These are phyloP conservation scores for Exsudoporus frostii DNA, from an alignment of 768 basidiomycete genomes.

Conservation along the genomic window DNA sequence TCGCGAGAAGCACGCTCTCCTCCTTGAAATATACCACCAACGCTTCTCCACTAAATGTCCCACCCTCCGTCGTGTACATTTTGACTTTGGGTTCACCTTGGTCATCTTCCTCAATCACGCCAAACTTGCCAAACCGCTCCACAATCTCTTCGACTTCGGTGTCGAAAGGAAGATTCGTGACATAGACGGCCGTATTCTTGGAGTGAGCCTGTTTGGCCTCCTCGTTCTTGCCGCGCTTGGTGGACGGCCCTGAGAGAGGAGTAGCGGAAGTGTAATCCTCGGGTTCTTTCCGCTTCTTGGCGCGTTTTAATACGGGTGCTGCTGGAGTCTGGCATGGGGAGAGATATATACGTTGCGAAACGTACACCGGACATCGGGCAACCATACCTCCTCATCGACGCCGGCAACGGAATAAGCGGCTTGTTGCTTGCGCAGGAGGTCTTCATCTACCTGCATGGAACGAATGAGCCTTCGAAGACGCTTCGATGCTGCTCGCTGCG, in stretches of 20 bases:
- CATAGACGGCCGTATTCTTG: constrained; percentile 91
- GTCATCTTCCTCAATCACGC: constrained; percentile 90
- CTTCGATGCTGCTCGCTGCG: not conserved
- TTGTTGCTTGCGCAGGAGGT: constrained; percentile 84
- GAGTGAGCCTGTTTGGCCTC: constrained; percentile 56
- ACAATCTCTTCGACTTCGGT: constrained; percentile 70
- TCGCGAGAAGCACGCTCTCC: constrained; percentile 84
- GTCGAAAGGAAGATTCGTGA: constrained; percentile 78
- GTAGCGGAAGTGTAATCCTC: constrained; percentile 68
- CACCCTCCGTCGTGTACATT: constrained; percentile 87
- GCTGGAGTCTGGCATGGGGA: constrained; percentile 65
- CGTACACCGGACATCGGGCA: constrained; percentile 16
- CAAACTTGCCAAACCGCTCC: constrained; percentile 88
- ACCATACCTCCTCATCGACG: constrained; percentile 87
- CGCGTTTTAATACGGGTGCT: constrained; percentile 78
- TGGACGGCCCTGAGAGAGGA: constrained; percentile 45
- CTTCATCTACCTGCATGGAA: constrained; percentile 72
- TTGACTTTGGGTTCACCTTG: constrained; percentile 93
- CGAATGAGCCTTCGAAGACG: not conserved
- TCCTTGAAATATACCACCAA: constrained; percentile 97
- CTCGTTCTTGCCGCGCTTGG: constrained; percentile 66
- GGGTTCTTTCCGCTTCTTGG: constrained; percentile 73
- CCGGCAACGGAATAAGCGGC: constrained; percentile 91
- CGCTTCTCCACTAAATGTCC: constrained; percentile 90
- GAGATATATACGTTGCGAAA: constrained; percentile 24